Percentiles rank a stretch among this genome's conserved stretches.
phyloP scores from a whole-genome alignment of 352 stramenopile species.

The Labyrinthula sp. region DNA sequence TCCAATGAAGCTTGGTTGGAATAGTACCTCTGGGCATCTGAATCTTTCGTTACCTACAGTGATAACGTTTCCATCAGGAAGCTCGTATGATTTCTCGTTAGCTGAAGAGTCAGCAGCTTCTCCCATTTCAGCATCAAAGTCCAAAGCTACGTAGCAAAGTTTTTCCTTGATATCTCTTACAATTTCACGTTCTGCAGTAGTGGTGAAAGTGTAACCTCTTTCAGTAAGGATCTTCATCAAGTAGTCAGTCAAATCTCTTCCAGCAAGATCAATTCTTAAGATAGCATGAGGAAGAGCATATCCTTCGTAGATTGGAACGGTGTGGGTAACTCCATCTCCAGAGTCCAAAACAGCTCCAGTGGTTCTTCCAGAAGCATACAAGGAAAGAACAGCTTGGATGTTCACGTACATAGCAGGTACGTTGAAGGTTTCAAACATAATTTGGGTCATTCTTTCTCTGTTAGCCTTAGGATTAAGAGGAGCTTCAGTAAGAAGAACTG shows the following conservation, averaged over 20 bases:
- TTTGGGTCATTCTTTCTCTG: conserved; percentile 76
- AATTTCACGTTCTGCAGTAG: conserved; percentile 58
- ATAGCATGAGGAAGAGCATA: conserved; percentile 71
- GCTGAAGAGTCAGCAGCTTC: conserved; percentile 45
- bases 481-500: conserved; percentile 71
- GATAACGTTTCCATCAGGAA: conserved; percentile 71
- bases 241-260: conserved; percentile 56
- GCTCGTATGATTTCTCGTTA: conserved; percentile 78
- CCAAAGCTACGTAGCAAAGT: conserved; percentile 72
- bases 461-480: conserved; percentile 66
- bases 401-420: conserved; percentile 90
- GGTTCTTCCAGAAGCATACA: conserved; percentile 65
- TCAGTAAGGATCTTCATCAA: conserved; percentile 39
- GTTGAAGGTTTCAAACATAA: conserved; percentile 99
- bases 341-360: conserved; percentile 65
- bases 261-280: conserved; percentile 62
- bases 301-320: conserved; percentile 81
- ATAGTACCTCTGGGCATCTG: conserved; percentile 50
- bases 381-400: conserved; percentile 61
- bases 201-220: conserved; percentile 58
- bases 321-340: conserved; percentile 66
- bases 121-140: conserved; percentile 77
- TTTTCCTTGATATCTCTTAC: conserved; percentile 93
- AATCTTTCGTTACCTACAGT: conserved; percentile 55
- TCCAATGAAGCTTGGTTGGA: conserved; percentile 53